These are phyloP conservation scores for Gracilaria domingensis DNA, from an alignment of 23 red algal genomes.

Conservation along the genomic window DNA sequence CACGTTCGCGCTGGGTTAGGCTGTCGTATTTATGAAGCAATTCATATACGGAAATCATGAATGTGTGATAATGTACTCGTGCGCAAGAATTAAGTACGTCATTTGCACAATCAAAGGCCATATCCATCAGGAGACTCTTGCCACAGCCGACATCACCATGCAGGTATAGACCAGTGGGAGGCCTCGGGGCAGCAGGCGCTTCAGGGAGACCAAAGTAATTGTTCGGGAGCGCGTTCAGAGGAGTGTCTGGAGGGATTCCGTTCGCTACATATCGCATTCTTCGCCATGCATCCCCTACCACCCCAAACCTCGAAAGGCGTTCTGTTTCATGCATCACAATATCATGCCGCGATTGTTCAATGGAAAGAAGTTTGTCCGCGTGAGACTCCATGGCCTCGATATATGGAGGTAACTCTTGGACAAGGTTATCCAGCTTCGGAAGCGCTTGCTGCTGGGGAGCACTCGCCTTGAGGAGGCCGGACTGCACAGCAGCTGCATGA, in stretches of 20 bases:
- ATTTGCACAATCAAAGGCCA: constrained; percentile 60
- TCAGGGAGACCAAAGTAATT: constrained; percentile 38
- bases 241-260: constrained; percentile 26
- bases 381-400: constrained; percentile 37
- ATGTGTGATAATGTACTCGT: constrained; percentile 75
- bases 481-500: constrained; percentile 42
- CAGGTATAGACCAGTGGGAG: constrained; percentile 51
- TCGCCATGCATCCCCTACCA: constrained; percentile 27
- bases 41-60: constrained; percentile 73
- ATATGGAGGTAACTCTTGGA: constrained; percentile 45
- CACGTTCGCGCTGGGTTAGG: constrained; percentile 36
- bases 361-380: neutral
- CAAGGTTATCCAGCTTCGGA: constrained; percentile 50
- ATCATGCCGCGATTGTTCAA: constrained; percentile 25
- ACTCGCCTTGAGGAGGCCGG: constrained; percentile 23
- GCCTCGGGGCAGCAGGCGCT: constrained; percentile 33
- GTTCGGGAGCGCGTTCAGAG: constrained; percentile 50
- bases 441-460: constrained; percentile 34
- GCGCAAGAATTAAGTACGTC: constrained; percentile 1
- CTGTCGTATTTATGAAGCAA: constrained; percentile 56
- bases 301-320: neutral
- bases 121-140: constrained; percentile 90
- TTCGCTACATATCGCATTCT: constrained; percentile 3
- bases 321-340: constrained; percentile 5
- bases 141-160: constrained; percentile 86